phyloP scores from a whole-genome alignment of 2,329 filamentous ascomycete genomes.

The Colletotrichum karsti region DNA sequence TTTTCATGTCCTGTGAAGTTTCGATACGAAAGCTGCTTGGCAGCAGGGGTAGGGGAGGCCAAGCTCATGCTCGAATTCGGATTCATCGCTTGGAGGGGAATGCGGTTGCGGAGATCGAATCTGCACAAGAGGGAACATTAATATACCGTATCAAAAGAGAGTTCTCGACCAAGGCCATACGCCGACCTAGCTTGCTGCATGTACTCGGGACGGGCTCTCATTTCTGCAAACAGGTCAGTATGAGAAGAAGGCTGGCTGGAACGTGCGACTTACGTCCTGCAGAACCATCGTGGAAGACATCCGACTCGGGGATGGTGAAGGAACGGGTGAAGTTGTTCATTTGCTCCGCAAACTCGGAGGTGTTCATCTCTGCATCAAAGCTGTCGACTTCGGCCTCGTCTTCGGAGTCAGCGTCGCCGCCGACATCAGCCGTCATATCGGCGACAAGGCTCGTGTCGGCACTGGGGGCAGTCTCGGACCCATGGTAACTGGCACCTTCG shows the following conservation, averaged over 20 bases:
- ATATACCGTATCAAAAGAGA: conserved; percentile 16
- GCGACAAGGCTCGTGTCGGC: too few relatives aligned
- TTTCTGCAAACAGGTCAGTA: neutral
- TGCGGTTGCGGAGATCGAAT: conserved; percentile 42
- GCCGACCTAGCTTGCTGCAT: conserved; percentile 16
- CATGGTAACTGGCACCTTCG: too few relatives aligned
- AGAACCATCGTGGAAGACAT: conserved; percentile 12
- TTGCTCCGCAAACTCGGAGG: neutral
- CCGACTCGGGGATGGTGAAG: neutral
- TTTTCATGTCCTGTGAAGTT: conserved; percentile 42
- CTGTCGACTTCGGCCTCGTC: neutral
- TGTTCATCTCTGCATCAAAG: neutral
- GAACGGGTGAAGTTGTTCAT: neutral
- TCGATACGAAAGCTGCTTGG: conserved; percentile 35
- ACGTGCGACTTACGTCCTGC: neutral
- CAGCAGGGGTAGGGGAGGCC: conserved; percentile 34
- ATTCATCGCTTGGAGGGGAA: conserved; percentile 43
- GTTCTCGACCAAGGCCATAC: neutral
- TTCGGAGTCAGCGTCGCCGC: neutral
- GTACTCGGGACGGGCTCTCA: neutral
- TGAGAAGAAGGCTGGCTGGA: neutral
- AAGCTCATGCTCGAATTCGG: conserved; percentile 46
- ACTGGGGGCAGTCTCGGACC: neutral
- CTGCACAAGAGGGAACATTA: conserved; percentile 34
- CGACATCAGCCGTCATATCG: neutral